phyloP scores from a whole-genome alignment of 345 rosid species.

The Corchorus capsularis region DNA sequence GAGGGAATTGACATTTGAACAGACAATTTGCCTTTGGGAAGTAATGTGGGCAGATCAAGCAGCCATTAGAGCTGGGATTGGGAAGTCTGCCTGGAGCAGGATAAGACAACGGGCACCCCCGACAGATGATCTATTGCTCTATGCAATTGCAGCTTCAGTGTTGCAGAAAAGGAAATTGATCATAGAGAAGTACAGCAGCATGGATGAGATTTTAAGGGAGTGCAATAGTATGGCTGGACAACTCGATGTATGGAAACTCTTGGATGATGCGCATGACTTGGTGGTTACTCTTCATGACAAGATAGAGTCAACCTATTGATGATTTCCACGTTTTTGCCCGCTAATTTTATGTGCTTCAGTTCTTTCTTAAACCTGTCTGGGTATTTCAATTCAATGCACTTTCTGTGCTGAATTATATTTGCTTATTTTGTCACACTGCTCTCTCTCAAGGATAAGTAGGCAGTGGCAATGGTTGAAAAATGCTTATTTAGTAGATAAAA shows the following conservation, averaged over 20 bases:
- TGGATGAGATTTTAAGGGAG: conserved; percentile 93
- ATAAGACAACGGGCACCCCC: conserved; percentile 88
- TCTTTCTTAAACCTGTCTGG: conserved; percentile 3
- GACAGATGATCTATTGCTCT: conserved; percentile 82
- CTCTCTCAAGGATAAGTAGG: conserved; percentile 10
- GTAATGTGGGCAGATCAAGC: conserved; percentile 99
- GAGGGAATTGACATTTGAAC: conserved; percentile 85
- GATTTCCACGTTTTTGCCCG: background rate
- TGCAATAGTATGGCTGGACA: conserved; percentile 95
- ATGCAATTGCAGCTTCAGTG: conserved; percentile 87
- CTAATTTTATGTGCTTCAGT: conserved; percentile 19
- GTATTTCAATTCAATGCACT: conserved; percentile 8
- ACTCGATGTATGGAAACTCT: conserved; percentile 93
- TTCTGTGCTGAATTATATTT: conserved; percentile 2
- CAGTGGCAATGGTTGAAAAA: conserved; percentile 8
- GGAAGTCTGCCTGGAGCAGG: conserved; percentile 84
- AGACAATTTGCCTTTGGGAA: conserved; percentile 90
- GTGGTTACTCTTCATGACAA: conserved; percentile 82
- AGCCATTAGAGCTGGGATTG: conserved; percentile 82
- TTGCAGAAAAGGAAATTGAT: conserved; percentile 88
- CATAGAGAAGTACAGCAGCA: conserved; percentile 80
- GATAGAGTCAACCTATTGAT: conserved; percentile 51
- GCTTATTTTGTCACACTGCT: background rate
- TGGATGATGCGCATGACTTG: conserved; percentile 88
- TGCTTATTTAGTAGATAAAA: background rate